A percentile compares a stretch with the other conserved stretches of the same genome.
Evolutionary conservation across 306 rosid genomes (phyloP).

Genomic region (Trichosanthes cucumerina): DNA sequence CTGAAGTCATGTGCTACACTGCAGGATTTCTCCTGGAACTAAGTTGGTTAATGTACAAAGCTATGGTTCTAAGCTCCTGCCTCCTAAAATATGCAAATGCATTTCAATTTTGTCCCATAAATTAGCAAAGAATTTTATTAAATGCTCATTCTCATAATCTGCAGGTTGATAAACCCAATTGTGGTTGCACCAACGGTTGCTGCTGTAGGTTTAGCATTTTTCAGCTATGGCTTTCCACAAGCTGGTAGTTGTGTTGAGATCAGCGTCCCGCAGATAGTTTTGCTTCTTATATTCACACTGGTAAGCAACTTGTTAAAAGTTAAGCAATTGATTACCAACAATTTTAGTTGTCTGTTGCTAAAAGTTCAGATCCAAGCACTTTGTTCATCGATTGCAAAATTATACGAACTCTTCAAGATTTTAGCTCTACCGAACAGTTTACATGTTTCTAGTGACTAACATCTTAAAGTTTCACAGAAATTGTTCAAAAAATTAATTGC

Average conservation of each 20-base stretch:
- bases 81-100: not conserved
- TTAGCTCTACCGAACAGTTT: not conserved
- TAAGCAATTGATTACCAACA: not conserved
- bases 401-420: not conserved
- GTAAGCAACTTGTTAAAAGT: conserved; percentile 26
- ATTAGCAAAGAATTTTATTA: not conserved
- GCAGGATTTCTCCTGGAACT: not conserved
- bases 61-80: not conserved
- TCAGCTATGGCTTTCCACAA: conserved; percentile 91
- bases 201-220: conserved; percentile 89
- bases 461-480: conserved; percentile 3
- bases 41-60: not conserved
- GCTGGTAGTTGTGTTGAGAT: conserved; percentile 90
- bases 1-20: not conserved
- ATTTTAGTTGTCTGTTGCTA: not conserved
- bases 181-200: conserved; percentile 98
- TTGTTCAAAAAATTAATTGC: conserved; percentile 15
- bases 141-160: not conserved
- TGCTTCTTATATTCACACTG: conserved; percentile 69
- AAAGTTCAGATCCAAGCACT: not conserved
- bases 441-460: conserved; percentile 9
- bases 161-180: conserved; percentile 77
- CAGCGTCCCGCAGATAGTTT: conserved; percentile 65
- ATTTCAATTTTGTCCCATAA: not conserved
- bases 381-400: not conserved